These are phyloP conservation scores for Xerocomellus intermedius DNA, from an alignment of 768 basidiomycete species.

Conservation along the genomic window DNA sequence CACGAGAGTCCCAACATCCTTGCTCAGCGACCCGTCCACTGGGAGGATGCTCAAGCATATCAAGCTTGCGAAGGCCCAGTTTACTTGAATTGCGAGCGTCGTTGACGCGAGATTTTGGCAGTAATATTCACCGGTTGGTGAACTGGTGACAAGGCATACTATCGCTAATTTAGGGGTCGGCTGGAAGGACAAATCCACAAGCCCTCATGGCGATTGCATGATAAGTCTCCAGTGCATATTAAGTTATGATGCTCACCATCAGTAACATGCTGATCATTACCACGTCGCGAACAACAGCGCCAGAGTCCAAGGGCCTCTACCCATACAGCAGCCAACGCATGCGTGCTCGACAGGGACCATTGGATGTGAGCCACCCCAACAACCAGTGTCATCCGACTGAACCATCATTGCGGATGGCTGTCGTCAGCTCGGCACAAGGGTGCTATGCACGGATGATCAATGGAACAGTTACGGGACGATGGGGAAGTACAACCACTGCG, in stretches of 20 bases:
- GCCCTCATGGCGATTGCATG: neutral
- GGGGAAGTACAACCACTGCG: too few species aligned
- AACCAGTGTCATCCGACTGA: neutral
- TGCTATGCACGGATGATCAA: slow-evolving; percentile 5
- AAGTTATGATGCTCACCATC: neutral
- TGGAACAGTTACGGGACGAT: neutral
- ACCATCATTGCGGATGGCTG: neutral
- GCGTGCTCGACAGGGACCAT: neutral
- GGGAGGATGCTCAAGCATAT: neutral
- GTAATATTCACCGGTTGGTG: neutral
- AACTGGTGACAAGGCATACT: neutral
- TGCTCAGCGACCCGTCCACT: too few species aligned
- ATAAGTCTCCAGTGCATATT: neutral
- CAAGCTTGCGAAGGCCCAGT: too few species aligned
- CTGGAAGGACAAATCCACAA: too few species aligned
- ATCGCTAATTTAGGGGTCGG: neutral
- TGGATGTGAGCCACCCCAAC: neutral
- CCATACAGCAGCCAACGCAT: neutral
- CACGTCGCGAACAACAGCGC: neutral
- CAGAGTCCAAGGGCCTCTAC: neutral
- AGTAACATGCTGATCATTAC: neutral
- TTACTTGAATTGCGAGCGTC: neutral
- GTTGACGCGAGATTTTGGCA: neutral
- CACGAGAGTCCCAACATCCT: too few species aligned
- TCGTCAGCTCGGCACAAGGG: neutral